Conservation (phyloP, 352 stramenopile species). For the Phytophthora nicotianae region DNA sequence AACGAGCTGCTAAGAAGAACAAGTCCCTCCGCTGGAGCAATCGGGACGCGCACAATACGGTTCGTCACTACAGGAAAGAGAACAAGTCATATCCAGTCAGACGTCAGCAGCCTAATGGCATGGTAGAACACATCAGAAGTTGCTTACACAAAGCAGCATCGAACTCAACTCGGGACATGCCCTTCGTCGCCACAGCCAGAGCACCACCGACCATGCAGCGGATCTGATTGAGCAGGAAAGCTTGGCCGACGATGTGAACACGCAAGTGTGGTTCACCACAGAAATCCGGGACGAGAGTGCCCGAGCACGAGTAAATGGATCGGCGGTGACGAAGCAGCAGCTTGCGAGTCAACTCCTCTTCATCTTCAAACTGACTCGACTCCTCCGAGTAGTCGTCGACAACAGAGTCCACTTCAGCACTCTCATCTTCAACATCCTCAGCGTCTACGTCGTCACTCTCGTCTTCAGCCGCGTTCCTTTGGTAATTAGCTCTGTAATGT, state of each 20-base stretch:
- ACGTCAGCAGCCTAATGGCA: background rate
- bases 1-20: constrained; percentile 86
- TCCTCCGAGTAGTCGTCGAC: constrained; percentile 27
- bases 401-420: constrained; percentile 20
- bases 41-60: constrained; percentile 84
- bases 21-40: constrained; percentile 88
- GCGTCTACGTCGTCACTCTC: constrained; percentile 15
- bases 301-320: constrained; percentile 80
- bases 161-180: constrained; percentile 69
- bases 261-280: constrained; percentile 66
- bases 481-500: constrained; percentile 24
- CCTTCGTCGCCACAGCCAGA: constrained; percentile 78
- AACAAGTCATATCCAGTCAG: constrained; percentile 23
- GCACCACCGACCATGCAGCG: constrained; percentile 91
- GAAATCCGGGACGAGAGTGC: constrained; percentile 65
- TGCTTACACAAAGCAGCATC: constrained; percentile 70
- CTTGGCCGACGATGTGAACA: constrained; percentile 80
- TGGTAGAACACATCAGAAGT: constrained; percentile 1
- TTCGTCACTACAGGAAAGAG: constrained; percentile 53
- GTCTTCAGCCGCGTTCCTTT: constrained; percentile 8
- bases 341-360: constrained; percentile 52
- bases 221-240: constrained; percentile 92
- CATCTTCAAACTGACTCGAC: constrained; percentile 49
- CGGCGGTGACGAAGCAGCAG: constrained; percentile 69
- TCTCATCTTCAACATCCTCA: constrained; percentile 16